Conservation (phyloP, 2,329 filamentous ascomycete genomes). For the Aureobasidium sp. region DNA sequence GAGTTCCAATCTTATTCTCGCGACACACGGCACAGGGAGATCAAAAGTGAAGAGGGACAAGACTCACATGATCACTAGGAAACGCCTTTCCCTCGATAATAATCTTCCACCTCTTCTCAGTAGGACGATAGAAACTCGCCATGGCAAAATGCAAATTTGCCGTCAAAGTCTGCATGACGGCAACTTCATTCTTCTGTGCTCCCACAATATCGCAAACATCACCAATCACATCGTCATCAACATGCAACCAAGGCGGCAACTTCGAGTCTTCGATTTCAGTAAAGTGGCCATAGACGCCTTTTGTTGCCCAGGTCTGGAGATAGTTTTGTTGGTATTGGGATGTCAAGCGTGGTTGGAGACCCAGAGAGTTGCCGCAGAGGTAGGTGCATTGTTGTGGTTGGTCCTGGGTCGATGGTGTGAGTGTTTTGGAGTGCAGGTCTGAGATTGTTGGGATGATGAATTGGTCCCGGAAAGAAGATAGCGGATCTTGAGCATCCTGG, state of each 20-base stretch:
- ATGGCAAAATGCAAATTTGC: slow-evolving; percentile 75
- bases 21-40: no score
- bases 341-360: slow-evolving; percentile 68
- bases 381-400: slow-evolving; percentile 54
- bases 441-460: slow-evolving; percentile 71
- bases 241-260: slow-evolving; percentile 66
- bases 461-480: slow-evolving; percentile 49
- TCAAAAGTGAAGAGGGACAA: neutral
- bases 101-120: slow-evolving; percentile 61
- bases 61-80: slow-evolving; percentile 69
- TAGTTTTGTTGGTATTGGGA: slow-evolving; percentile 62
- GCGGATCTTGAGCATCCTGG: slow-evolving; percentile 32
- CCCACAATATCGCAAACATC: slow-evolving; percentile 70
- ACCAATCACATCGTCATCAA: slow-evolving; percentile 66
- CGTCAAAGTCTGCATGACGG: slow-evolving; percentile 82
- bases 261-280: slow-evolving; percentile 59
- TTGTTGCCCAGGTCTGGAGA: slow-evolving; percentile 74
- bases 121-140: slow-evolving; percentile 76
- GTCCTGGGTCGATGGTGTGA: slow-evolving; percentile 20
- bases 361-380: slow-evolving; percentile 84
- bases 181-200: slow-evolving; percentile 64
- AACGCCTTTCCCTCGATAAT: slow-evolving; percentile 88
- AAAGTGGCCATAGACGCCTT: slow-evolving; percentile 83
- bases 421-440: slow-evolving; percentile 55
- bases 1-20: neutral